Conservation (phyloP, 148 eudicot species). For the Suaeda aralocaspica region DNA sequence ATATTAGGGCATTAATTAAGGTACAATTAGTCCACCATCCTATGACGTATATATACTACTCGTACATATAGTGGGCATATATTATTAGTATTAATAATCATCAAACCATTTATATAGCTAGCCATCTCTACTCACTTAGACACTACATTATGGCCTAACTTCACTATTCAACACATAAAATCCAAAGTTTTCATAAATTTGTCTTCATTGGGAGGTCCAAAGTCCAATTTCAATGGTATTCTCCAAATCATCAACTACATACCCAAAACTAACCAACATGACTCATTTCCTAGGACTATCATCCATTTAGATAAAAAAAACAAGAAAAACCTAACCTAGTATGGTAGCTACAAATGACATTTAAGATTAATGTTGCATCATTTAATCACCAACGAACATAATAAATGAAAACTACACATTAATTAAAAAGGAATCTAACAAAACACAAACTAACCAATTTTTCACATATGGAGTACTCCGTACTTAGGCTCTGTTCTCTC, state of each 20-base stretch:
- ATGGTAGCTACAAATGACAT: constrained; percentile 3
- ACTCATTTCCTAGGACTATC: not conserved
- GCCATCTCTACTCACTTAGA: not conserved
- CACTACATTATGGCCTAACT: constrained; percentile 1
- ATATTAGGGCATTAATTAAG: not conserved
- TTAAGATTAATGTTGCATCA: not conserved
- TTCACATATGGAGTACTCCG: too few relatives aligned
- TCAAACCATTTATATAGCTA: too few relatives aligned
- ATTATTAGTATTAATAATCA: too few relatives aligned
- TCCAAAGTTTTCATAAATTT: not conserved
- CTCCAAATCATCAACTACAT: not conserved
- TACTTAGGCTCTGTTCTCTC: too few relatives aligned
- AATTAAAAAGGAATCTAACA: too few relatives aligned
- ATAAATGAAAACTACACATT: too few relatives aligned
- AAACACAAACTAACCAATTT: too few relatives aligned
- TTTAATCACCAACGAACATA: constrained; percentile 1
- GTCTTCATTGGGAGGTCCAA: not conserved
- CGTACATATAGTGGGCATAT: too few relatives aligned
- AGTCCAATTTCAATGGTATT: constrained; percentile 5
- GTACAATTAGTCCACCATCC: not conserved
- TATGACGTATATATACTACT: too few relatives aligned
- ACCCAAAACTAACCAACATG: not conserved
- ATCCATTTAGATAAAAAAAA: not conserved
- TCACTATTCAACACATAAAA: not conserved
- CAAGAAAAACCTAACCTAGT: not conserved